Evolutionary conservation across 75 land plant species (phyloP).

Genomic region (Cryptomeria japonica): DNA sequence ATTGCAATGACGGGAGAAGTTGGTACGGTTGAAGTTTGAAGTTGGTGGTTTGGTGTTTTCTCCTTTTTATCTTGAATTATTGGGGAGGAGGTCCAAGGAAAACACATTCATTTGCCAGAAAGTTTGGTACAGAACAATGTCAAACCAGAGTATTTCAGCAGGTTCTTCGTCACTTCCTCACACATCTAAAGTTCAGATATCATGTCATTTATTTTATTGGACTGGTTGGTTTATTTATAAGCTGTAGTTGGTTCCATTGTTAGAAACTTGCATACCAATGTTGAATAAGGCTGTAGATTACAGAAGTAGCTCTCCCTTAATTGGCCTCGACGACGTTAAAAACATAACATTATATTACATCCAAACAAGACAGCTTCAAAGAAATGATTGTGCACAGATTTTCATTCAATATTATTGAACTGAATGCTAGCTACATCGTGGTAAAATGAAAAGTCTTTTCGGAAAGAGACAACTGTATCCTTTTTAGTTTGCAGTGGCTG

Average conservation of each 20-base stretch:
- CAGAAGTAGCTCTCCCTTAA: background rate
- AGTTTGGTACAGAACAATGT: background rate
- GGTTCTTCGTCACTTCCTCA: background rate
- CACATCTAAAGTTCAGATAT: background rate
- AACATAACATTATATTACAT: background rate
- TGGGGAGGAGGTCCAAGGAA: too few relatives aligned
- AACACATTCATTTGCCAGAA: background rate
- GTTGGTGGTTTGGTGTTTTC: too few relatives aligned
- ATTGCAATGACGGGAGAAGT: too few relatives aligned
- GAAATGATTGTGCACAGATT: background rate
- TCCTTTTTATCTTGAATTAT: too few relatives aligned
- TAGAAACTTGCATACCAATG: background rate
- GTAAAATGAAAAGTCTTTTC: background rate
- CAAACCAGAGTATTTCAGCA: background rate
- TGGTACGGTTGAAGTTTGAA: too few relatives aligned
- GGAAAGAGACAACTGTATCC: background rate
- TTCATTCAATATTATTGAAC: background rate
- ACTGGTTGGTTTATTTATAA: background rate
- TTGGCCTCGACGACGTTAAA: background rate
- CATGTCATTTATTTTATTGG: background rate
- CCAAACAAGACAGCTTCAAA: background rate
- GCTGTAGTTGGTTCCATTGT: background rate
- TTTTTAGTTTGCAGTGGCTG: background rate
- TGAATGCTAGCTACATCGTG: background rate
- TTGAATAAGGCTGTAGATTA: background rate